Evolutionary conservation across 2,329 filamentous ascomycete genomes (phyloP).

Genomic region (Lecanicillium sp.): DNA sequence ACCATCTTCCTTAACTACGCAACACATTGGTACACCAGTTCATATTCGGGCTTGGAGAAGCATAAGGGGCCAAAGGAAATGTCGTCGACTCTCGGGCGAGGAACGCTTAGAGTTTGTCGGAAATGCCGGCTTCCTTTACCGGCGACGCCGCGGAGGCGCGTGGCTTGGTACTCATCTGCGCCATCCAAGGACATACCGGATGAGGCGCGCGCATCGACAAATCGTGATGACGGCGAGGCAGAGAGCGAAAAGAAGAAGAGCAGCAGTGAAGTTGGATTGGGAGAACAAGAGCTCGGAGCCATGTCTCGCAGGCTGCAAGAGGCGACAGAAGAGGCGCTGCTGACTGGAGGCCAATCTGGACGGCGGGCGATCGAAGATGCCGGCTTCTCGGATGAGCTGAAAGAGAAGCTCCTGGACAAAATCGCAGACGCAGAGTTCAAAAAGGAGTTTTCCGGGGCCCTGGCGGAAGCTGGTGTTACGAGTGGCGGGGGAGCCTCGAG

Average conservation of each 20-base stretch:
- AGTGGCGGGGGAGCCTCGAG: background rate
- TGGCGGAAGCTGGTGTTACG: conserved; percentile 39
- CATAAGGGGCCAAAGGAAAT: background rate
- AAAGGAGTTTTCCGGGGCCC: conserved; percentile 38
- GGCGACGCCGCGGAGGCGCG: too few relatives aligned
- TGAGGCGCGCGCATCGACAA: too few relatives aligned
- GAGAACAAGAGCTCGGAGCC: conserved; percentile 27
- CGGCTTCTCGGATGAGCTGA: conserved; percentile 56
- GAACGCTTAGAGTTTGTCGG: conserved; percentile 1
- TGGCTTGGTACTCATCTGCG: conserved; percentile 3
- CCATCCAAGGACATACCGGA: too few relatives aligned
- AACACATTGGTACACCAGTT: too few relatives aligned
- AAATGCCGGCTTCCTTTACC: too few relatives aligned
- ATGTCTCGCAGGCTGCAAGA: conserved; percentile 51
- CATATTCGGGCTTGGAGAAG: background rate
- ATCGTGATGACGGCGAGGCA: too few relatives aligned
- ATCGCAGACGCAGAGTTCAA: conserved; percentile 47
- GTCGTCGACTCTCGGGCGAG: background rate
- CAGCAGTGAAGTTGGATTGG: background rate
- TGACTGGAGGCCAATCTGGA: conserved; percentile 51
- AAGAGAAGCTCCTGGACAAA: conserved; percentile 47
- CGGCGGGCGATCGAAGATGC: conserved; percentile 51
- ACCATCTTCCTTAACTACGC: too few relatives aligned
- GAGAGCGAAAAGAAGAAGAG: conserved; percentile 4
- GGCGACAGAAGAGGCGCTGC: conserved; percentile 54